Evolutionary conservation across 2,329 filamentous ascomycete species (phyloP).

Genomic region (Lachnellula occidentalis): DNA sequence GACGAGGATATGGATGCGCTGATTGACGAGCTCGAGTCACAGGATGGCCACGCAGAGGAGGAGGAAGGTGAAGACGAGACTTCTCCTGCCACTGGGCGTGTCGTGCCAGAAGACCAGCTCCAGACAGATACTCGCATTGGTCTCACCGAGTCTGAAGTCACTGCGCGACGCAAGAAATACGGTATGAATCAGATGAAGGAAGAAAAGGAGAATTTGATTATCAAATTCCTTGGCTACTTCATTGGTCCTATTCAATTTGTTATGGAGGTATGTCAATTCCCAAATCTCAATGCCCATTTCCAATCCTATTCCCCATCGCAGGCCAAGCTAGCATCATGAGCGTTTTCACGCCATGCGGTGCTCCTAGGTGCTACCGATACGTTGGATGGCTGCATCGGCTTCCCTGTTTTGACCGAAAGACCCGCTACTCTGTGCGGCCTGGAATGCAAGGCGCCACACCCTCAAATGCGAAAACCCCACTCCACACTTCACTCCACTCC

Average conservation of each 20-base stretch:
- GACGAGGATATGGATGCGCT: slow-evolving; percentile 81
- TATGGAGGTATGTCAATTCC: slow-evolving; percentile 65
- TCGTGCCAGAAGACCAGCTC: slow-evolving; percentile 68
- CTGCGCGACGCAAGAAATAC: slow-evolving; percentile 60
- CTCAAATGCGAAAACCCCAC: neutral
- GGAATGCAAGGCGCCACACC: slow-evolving; percentile 7
- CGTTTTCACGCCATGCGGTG: neutral
- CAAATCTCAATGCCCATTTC: slow-evolving; percentile 11
- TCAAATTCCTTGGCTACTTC: slow-evolving; percentile 81
- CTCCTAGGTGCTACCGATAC: neutral
- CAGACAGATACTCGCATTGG: slow-evolving; percentile 69
- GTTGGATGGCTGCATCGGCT: neutral
- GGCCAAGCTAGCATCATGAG: neutral
- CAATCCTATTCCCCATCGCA: neutral
- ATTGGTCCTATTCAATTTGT: slow-evolving; percentile 89
- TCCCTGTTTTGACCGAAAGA: neutral
- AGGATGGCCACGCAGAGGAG: slow-evolving; percentile 64
- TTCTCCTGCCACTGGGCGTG: slow-evolving; percentile 49
- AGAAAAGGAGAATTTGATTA: slow-evolving; percentile 76
- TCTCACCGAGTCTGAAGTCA: slow-evolving; percentile 67
- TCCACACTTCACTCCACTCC: neutral
- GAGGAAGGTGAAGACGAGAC: slow-evolving; percentile 54
- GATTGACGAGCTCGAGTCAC: slow-evolving; percentile 80
- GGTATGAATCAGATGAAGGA: slow-evolving; percentile 89
- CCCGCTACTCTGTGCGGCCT: neutral